Conservation (phyloP, 192 early-diverging fungal genomes). For the Entomortierella chlamydospora region DNA sequence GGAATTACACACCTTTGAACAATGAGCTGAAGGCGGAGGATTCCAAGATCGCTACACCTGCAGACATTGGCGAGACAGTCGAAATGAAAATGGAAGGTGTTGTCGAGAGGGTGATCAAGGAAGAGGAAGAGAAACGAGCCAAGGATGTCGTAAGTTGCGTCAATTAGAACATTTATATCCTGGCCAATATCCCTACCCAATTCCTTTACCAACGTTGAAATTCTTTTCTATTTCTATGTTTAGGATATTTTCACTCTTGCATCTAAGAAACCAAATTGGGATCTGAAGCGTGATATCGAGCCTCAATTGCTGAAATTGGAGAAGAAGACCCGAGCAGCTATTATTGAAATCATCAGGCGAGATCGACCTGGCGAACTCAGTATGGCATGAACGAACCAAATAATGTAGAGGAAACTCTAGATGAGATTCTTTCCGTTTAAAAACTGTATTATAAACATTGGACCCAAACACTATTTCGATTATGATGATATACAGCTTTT, state of each 20-base stretch:
- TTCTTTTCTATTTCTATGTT: too few species aligned
- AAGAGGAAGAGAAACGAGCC: slow-evolving; percentile 65
- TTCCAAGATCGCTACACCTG: slow-evolving; percentile 58
- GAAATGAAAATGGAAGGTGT: slow-evolving; percentile 66
- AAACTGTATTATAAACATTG: too few species aligned
- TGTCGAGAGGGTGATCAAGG: slow-evolving; percentile 60
- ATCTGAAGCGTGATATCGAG: slow-evolving; percentile 89
- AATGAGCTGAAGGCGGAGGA: slow-evolving; percentile 57
- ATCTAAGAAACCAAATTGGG: slow-evolving; percentile 91
- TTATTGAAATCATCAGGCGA: slow-evolving; percentile 82
- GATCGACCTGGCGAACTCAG: slow-evolving; percentile 41
- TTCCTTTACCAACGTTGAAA: too few species aligned
- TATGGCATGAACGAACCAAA: slow-evolving; percentile 20
- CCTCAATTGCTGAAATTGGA: slow-evolving; percentile 79
- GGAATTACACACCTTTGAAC: slow-evolving; percentile 67
- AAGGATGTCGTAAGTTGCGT: slow-evolving; percentile 69
- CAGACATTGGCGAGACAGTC: slow-evolving; percentile 62
- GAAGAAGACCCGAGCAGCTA: slow-evolving; percentile 72
- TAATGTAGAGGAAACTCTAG: not conserved
- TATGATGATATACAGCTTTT: slow-evolving; percentile 25
- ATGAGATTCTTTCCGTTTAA: too few species aligned
- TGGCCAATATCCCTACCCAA: too few species aligned
- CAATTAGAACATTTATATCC: not conserved
- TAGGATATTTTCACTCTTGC: slow-evolving; percentile 86
- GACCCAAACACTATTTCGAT: too few species aligned